A percentile compares a stretch with the other conserved stretches of the same genome.
Conservation (phyloP, 345 rosid genomes). For the Eucalyptus cloeziana region DNA sequence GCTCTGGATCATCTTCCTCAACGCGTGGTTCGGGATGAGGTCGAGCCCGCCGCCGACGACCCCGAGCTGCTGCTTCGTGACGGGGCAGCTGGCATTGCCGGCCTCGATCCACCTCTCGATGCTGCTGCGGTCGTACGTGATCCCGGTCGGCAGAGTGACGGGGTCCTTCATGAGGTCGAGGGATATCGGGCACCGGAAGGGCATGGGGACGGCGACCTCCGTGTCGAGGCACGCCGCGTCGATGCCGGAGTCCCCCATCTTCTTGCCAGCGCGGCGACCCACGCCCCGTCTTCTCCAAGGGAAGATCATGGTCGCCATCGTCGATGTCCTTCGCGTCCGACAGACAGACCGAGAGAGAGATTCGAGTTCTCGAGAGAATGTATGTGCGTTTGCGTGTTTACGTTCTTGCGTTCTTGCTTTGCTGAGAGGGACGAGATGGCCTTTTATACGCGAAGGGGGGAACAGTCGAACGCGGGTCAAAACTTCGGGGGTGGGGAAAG, state of each 20-base stretch:
- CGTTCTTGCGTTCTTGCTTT: neutral
- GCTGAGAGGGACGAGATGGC: neutral
- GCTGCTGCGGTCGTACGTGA: slow-evolving; percentile 27
- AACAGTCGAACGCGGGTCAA: neutral
- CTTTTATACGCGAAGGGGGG: neutral
- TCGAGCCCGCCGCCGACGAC: neutral
- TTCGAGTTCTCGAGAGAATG: neutral
- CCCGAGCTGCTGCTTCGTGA: slow-evolving; percentile 1
- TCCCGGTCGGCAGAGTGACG: slow-evolving; percentile 17
- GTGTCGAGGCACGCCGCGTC: neutral
- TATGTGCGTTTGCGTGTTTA: too few relatives aligned
- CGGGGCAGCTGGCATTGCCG: slow-evolving; percentile 21
- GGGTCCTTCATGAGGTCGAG: slow-evolving; percentile 32
- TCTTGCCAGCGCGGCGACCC: neutral
- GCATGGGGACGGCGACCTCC: slow-evolving; percentile 11
- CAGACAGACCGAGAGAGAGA: neutral
- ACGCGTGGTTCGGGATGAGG: slow-evolving; percentile 16
- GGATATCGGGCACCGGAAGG: slow-evolving; percentile 29
- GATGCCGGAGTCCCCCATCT: neutral
- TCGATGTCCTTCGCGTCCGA: neutral
- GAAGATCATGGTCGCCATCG: neutral
- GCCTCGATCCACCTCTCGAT: slow-evolving; percentile 27
- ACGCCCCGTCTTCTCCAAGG: neutral
- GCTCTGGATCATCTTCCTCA: slow-evolving; percentile 20
- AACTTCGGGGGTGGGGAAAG: neutral